Conservation (phyloP, 441 rosid species). For the Populus trichocarpa region DNA sequence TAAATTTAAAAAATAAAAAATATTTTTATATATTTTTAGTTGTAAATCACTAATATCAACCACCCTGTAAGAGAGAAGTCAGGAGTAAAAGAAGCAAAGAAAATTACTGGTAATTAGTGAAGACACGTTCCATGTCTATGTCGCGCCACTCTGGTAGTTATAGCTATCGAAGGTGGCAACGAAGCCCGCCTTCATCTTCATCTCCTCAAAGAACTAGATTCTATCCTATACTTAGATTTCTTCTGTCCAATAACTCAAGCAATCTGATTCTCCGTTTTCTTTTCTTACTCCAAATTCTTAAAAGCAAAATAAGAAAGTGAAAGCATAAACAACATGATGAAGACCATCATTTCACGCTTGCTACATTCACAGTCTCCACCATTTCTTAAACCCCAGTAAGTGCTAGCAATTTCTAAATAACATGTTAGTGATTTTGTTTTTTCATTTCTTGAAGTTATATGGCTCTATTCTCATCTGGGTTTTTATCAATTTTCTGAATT, state of each 20-base stretch:
- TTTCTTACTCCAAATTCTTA: background rate
- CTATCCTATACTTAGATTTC: background rate
- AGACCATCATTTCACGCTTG: conserved; percentile 18
- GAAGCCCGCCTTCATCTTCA: background rate
- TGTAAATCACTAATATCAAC: too few relatives aligned
- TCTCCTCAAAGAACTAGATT: background rate
- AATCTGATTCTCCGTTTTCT: background rate
- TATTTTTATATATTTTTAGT: too few relatives aligned
- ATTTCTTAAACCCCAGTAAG: conserved; percentile 17
- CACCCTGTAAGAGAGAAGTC: too few relatives aligned
- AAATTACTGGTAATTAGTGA: background rate
- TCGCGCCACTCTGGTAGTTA: background rate
- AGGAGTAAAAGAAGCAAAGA: background rate
- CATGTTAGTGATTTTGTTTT: background rate
- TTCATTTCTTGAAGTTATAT: background rate
- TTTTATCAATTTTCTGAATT: background rate
- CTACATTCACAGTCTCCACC: conserved; percentile 16
- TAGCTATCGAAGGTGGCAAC: background rate
- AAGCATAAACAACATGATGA: background rate
- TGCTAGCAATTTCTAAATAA: background rate
- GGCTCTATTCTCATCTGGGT: conserved; percentile 1
- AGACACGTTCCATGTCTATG: background rate
- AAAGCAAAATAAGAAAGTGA: background rate
- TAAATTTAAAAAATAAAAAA: too few relatives aligned
- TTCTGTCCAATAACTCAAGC: background rate